These are phyloP conservation scores for Nepenthes mirabilis DNA, from an alignment of 148 eudicot species.

Conservation along the genomic window DNA sequence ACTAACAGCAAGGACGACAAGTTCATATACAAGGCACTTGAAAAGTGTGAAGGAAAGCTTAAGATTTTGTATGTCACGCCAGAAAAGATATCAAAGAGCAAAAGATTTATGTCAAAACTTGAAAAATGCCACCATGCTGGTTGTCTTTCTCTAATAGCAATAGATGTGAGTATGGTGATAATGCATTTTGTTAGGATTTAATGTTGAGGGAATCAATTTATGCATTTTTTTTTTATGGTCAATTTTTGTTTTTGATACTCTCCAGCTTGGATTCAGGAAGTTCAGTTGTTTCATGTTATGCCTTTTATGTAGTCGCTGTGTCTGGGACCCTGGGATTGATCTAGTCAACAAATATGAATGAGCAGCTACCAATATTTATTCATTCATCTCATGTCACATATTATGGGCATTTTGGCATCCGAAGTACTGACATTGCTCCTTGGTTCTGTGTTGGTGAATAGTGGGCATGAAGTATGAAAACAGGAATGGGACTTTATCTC, in stretches of 20 bases:
- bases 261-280: background rate
- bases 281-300: too few species aligned
- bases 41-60: slow-evolving; percentile 86
- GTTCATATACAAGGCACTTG: slow-evolving; percentile 82
- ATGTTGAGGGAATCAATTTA: background rate
- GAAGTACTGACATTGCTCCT: too few species aligned
- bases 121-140: slow-evolving; percentile 97
- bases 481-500: too few species aligned
- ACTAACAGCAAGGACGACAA: slow-evolving; percentile 81
- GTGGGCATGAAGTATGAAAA: too few species aligned
- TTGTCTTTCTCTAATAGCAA: slow-evolving; percentile 85
- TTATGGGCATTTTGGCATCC: too few species aligned
- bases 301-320: too few species aligned
- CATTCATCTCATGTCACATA: too few species aligned
- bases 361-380: too few species aligned
- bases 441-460: too few species aligned
- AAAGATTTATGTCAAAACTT: slow-evolving; percentile 97
- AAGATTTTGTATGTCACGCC: slow-evolving; percentile 94
- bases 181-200: slow-evolving; percentile 1
- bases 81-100: slow-evolving; percentile 97
- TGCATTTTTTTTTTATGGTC: background rate
- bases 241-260: background rate
- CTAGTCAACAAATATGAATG: too few species aligned
- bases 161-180: slow-evolving; percentile 55
- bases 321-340: too few species aligned